phyloP scores from a whole-genome alignment of 192 early-diverging fungal genomes.

The Ambispora gerdemannii region DNA sequence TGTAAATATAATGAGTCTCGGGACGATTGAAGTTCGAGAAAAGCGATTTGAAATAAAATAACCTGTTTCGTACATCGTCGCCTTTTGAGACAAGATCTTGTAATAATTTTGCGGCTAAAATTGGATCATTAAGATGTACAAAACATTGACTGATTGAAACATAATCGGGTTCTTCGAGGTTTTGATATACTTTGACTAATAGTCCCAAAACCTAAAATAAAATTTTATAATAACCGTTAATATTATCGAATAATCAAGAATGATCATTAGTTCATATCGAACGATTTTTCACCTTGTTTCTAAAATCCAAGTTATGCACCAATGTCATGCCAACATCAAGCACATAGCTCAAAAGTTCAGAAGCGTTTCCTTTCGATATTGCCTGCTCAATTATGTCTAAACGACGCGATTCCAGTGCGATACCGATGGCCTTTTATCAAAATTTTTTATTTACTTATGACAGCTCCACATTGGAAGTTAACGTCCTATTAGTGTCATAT shows the following conservation, averaged over 20 bases:
- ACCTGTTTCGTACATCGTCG: constrained; percentile 46
- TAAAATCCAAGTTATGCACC: constrained; percentile 75
- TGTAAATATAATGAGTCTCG: too few species aligned
- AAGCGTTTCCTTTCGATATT: constrained; percentile 66
- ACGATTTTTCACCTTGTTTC: constrained; percentile 73
- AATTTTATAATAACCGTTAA: background rate
- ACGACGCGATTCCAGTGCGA: constrained; percentile 88
- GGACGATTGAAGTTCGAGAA: background rate
- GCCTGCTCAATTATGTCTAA: constrained; percentile 88
- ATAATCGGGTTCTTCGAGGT: constrained; percentile 82
- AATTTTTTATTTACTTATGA: background rate
- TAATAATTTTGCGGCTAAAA: constrained; percentile 71
- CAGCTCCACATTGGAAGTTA: background rate
- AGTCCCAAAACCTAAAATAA: constrained; percentile 59
- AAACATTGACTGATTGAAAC: constrained; percentile 88
- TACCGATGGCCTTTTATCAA: constrained; percentile 76
- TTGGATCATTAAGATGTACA: constrained; percentile 83
- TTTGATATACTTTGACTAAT: constrained; percentile 71
- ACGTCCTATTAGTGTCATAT: background rate
- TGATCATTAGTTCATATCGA: too few species aligned
- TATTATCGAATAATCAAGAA: background rate
- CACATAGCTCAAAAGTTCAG: constrained; percentile 78
- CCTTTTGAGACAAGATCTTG: constrained; percentile 59
- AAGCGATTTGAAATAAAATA: background rate
- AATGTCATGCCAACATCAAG: constrained; percentile 82